Conservation (phyloP, 306 rosid species). For the Cucurbita maxima region DNA sequence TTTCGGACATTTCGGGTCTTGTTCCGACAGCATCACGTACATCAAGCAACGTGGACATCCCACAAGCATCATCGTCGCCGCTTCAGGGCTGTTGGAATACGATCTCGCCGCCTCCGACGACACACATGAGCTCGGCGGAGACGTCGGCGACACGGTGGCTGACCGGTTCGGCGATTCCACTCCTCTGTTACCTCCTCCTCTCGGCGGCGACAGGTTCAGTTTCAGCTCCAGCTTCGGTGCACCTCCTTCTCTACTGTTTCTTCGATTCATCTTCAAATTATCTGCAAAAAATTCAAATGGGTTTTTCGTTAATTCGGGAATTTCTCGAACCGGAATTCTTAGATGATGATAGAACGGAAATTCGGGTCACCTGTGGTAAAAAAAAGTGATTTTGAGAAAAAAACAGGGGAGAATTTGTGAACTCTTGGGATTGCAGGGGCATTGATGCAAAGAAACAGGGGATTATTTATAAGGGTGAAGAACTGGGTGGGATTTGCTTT, state of each 20-base stretch:
- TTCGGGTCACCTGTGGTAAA: neutral
- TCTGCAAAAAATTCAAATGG: neutral
- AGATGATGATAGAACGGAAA: neutral
- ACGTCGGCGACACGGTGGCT: constrained; percentile 45
- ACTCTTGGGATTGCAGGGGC: constrained; percentile 16
- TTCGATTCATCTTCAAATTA: constrained; percentile 38
- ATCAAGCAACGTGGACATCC: constrained; percentile 87
- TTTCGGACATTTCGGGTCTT: constrained; percentile 76
- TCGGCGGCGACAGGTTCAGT: constrained; percentile 79
- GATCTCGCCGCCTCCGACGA: constrained; percentile 58
- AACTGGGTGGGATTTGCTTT: constrained; percentile 7
- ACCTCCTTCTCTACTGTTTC: constrained; percentile 25
- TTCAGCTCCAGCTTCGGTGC: constrained; percentile 66
- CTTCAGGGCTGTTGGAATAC: constrained; percentile 55
- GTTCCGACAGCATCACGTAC: constrained; percentile 79
- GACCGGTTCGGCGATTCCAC: constrained; percentile 44
- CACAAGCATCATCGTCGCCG: constrained; percentile 58
- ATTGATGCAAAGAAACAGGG: constrained; percentile 24
- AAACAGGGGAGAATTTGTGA: neutral
- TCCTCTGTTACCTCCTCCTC: constrained; percentile 27
- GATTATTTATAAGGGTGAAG: constrained; percentile 27
- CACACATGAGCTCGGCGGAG: constrained; percentile 74
- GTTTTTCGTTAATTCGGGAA: neutral
- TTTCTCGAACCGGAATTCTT: neutral
- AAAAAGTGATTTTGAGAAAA: neutral